phyloP scores from a whole-genome alignment of 805 yeast species.

The Komagataella mondaviorum region DNA sequence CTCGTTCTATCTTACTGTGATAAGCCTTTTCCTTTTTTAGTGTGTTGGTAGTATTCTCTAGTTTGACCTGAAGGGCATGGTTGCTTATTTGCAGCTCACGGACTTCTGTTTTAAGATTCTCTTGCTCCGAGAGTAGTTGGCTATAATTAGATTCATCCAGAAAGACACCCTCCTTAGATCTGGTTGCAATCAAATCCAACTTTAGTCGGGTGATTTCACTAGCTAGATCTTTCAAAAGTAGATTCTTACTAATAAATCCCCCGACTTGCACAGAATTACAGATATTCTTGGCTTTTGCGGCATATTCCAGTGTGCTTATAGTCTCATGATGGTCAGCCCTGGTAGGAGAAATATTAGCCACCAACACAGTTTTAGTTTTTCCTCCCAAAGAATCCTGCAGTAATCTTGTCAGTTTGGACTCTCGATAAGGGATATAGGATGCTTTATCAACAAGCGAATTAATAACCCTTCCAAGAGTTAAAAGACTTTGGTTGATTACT shows the following conservation, averaged over 20 bases:
- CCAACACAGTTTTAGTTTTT: constrained; percentile 74
- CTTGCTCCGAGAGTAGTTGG: constrained; percentile 31
- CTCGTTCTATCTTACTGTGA: constrained; percentile 4
- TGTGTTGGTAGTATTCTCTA: constrained; percentile 12
- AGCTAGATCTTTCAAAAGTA: constrained; percentile 29
- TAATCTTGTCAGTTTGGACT: constrained; percentile 63
- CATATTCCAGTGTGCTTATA: constrained; percentile 38
- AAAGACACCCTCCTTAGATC: constrained; percentile 51
- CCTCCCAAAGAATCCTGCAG: constrained; percentile 77
- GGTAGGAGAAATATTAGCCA: constrained; percentile 75
- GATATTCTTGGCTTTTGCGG: constrained; percentile 41
- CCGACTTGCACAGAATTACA: constrained; percentile 33
- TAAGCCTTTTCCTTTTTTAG: constrained; percentile 9
- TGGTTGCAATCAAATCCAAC: constrained; percentile 46
- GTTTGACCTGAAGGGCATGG: constrained; percentile 24
- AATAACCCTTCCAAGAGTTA: constrained; percentile 83
- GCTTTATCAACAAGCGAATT: constrained; percentile 52
- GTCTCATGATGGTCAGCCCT: constrained; percentile 34
- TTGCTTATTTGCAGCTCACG: constrained; percentile 29
- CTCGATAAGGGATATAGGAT: constrained; percentile 64
- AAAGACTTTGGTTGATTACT: constrained; percentile 74
- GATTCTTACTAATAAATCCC: constrained; percentile 23
- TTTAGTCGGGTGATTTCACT: constrained; percentile 29
- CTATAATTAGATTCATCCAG: constrained; percentile 49
- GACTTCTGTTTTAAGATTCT: constrained; percentile 34